These are phyloP conservation scores for Camelina hispida DNA, from an alignment of 345 rosid species.

Conservation along the genomic window DNA sequence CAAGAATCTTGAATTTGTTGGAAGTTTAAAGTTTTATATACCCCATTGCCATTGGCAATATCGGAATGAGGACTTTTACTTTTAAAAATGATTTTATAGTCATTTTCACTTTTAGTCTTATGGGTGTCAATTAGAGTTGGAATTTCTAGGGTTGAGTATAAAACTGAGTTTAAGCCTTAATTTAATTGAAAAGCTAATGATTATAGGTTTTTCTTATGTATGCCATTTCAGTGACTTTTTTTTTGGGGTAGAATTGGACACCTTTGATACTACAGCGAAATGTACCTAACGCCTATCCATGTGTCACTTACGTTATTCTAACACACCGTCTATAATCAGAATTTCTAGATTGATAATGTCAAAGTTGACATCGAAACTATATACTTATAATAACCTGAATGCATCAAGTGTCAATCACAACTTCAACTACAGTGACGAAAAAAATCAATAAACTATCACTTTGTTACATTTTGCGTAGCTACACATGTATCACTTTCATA, in stretches of 20 bases:
- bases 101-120: not conserved
- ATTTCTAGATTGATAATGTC: conserved; percentile 4
- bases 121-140: not conserved
- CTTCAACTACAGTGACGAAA: conserved; percentile 15
- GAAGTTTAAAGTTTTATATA: not conserved
- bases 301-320: not conserved
- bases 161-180: not conserved
- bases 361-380: not conserved
- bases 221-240: not conserved
- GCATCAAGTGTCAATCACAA: conserved; percentile 2
- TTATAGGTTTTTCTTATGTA: no score
- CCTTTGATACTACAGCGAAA: not conserved
- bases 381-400: not conserved
- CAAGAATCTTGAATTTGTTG: not conserved
- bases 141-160: not conserved
- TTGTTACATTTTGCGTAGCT: not conserved
- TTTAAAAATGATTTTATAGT: not conserved
- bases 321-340: not conserved
- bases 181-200: not conserved
- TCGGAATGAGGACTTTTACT: not conserved
- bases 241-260: not conserved
- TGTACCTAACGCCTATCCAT: not conserved
- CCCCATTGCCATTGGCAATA: not conserved
- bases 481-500: conserved; percentile 28
- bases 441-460: conserved; percentile 13